phyloP scores from a whole-genome alignment of 192 early-diverging fungal species.

The Coemansia sp. region DNA sequence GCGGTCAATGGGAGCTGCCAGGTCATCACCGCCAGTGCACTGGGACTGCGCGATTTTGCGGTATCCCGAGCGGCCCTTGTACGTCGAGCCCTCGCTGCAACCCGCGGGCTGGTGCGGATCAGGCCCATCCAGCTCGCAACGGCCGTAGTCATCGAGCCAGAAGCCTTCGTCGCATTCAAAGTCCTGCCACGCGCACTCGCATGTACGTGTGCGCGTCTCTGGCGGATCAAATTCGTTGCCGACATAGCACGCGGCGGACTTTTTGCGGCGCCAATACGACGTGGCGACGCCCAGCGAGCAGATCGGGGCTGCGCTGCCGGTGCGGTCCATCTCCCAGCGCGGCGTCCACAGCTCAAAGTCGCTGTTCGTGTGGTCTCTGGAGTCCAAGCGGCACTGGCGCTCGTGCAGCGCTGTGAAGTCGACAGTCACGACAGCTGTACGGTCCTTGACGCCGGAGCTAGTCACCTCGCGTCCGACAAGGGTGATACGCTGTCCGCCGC shows the following conservation, averaged over 20 bases:
- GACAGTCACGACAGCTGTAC: constrained; percentile 50
- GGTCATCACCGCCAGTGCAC: constrained; percentile 74
- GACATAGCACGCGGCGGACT: constrained; percentile 66
- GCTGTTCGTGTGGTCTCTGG: constrained; percentile 56
- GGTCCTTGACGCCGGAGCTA: constrained; percentile 21
- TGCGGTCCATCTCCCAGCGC: constrained; percentile 25
- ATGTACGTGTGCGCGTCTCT: constrained; percentile 55
- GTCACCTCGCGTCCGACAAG: constrained; percentile 61
- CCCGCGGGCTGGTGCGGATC: constrained; percentile 75
- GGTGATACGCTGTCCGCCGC: constrained; percentile 72
- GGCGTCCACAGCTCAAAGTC: constrained; percentile 92
- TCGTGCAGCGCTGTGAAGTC: constrained; percentile 60
- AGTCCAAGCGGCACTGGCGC: constrained; percentile 56
- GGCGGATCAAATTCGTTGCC: constrained; percentile 64
- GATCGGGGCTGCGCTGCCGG: constrained; percentile 61
- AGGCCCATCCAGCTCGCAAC: constrained; percentile 66
- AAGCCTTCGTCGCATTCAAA: constrained; percentile 90
- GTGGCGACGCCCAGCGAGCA: constrained; percentile 65
- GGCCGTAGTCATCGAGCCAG: constrained; percentile 67
- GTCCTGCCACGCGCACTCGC: constrained; percentile 75
- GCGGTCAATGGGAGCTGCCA: constrained; percentile 62
- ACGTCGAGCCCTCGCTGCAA: constrained; percentile 67
- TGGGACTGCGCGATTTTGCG: constrained; percentile 68
- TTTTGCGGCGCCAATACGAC: constrained; percentile 75
- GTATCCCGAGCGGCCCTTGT: constrained; percentile 79